These are phyloP conservation scores for Rhizopus delemar DNA, from an alignment of 371 early-diverging fungal species.

Conservation along the genomic window DNA sequence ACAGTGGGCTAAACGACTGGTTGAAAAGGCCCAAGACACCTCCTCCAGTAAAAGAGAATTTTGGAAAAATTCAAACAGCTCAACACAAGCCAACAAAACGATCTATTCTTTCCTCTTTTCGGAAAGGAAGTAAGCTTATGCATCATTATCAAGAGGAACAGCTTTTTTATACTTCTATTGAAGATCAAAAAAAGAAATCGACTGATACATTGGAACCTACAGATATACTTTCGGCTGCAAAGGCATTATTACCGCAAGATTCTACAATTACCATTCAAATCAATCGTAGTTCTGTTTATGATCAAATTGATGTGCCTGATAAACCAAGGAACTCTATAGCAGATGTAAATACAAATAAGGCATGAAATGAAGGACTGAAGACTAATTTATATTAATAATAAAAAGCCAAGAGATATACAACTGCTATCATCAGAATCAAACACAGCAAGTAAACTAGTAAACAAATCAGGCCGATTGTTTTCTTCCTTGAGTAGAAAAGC, in stretches of 20 bases:
- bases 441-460: constrained; percentile 12
- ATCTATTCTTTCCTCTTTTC: constrained; percentile 10
- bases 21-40: constrained; percentile 26
- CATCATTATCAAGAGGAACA: constrained; percentile 8
- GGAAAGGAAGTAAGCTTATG: not conserved
- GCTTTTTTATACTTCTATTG: constrained; percentile 16
- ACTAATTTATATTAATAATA: not conserved
- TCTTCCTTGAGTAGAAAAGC: constrained; percentile 32
- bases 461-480: constrained; percentile 24
- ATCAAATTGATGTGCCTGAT: constrained; percentile 42
- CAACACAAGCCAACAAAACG: constrained; percentile 15
- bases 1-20: constrained; percentile 48
- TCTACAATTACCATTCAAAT: constrained; percentile 5
- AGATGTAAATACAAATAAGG: not conserved
- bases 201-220: constrained; percentile 21
- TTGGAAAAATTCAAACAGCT: constrained; percentile 10
- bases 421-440: constrained; percentile 25
- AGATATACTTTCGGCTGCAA: constrained; percentile 40
- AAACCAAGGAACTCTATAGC: constrained; percentile 18
- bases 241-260: constrained; percentile 35
- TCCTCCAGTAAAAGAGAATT: constrained; percentile 17
- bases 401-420: constrained; percentile 7
- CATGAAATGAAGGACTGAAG: not conserved
- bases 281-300: constrained; percentile 26
- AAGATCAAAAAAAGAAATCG: constrained; percentile 14